Evolutionary conservation across 108 stramenopile species (phyloP).

Genomic region (Epithemia pelagica): DNA sequence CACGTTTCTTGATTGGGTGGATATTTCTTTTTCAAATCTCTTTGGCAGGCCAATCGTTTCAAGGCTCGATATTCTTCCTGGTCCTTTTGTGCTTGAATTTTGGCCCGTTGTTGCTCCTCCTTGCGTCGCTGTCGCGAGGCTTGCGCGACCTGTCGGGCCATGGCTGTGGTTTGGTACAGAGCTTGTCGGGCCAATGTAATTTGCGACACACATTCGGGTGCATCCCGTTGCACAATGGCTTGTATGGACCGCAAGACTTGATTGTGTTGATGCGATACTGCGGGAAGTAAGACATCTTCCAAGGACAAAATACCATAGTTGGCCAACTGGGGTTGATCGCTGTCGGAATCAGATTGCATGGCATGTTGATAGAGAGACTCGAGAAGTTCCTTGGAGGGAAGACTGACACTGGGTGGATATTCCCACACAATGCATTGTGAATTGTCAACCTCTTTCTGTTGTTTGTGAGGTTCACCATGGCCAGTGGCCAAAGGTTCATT

Average conservation of each 20-base stretch:
- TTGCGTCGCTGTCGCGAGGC: not conserved
- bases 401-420: constrained; percentile 20
- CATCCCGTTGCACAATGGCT: constrained; percentile 37
- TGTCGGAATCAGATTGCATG: constrained; percentile 5
- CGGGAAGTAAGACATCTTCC: constrained; percentile 41
- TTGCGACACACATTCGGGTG: constrained; percentile 5
- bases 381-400: constrained; percentile 19
- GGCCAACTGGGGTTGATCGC: constrained; percentile 20
- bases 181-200: constrained; percentile 19
- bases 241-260: constrained; percentile 33
- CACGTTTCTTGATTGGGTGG: constrained; percentile 34
- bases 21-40: constrained; percentile 18
- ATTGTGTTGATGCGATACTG: constrained; percentile 30
- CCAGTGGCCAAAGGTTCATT: not conserved
- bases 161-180: constrained; percentile 13
- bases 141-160: constrained; percentile 23
- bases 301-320: constrained; percentile 38
- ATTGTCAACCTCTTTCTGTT: no score
- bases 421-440: not conserved
- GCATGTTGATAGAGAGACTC: constrained; percentile 17
- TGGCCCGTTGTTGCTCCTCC: not conserved
- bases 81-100: not conserved
- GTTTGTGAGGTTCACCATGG: no score
- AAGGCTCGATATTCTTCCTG: not conserved
- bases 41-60: constrained; percentile 2